Conservation (phyloP, 2,329 filamentous ascomycete genomes). For the Aspergillus novofumigatus region DNA sequence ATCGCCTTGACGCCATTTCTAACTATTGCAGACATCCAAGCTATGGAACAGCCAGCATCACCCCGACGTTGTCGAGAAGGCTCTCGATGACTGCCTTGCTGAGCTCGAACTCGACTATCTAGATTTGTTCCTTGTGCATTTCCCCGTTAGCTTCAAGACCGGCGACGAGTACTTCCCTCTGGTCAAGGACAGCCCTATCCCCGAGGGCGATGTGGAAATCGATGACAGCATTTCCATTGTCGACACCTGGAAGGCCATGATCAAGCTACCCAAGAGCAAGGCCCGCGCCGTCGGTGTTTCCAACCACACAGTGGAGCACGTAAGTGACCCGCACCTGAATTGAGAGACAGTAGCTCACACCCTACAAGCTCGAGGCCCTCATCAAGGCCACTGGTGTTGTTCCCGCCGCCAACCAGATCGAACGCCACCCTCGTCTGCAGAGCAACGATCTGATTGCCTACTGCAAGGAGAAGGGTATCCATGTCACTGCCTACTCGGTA, state of each 20-base stretch:
- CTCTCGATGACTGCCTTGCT: slow-evolving; percentile 47
- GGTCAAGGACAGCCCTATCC: slow-evolving; percentile 31
- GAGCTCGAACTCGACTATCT: slow-evolving; percentile 53
- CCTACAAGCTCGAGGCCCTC: slow-evolving; percentile 48
- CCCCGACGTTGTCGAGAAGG: slow-evolving; percentile 48
- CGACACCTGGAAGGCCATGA: slow-evolving; percentile 46
- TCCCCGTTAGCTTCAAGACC: slow-evolving; percentile 41
- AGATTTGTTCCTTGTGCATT: slow-evolving; percentile 48
- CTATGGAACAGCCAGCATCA: slow-evolving; percentile 55
- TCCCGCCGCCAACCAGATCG: slow-evolving; percentile 65
- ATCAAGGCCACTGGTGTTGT: slow-evolving; percentile 53
- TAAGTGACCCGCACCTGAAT: slow-evolving; percentile 12
- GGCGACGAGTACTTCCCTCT: slow-evolving; percentile 46
- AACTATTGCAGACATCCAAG: slow-evolving; percentile 49
- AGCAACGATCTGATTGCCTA: slow-evolving; percentile 55
- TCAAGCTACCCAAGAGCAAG: slow-evolving; percentile 40
- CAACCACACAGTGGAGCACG: slow-evolving; percentile 38
- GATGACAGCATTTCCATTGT: slow-evolving; percentile 41
- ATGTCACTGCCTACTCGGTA: slow-evolving; percentile 61
- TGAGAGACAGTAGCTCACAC: not conserved
- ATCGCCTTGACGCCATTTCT: not conserved
- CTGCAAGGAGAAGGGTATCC: slow-evolving; percentile 55
- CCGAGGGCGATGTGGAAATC: slow-evolving; percentile 41
- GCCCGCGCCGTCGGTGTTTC: slow-evolving; percentile 40
- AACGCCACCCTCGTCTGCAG: slow-evolving; percentile 65